Base-by-base conservation (phyloP, 176 grass and related monocot genomes). In the Elaeis guineensis region DNA sequence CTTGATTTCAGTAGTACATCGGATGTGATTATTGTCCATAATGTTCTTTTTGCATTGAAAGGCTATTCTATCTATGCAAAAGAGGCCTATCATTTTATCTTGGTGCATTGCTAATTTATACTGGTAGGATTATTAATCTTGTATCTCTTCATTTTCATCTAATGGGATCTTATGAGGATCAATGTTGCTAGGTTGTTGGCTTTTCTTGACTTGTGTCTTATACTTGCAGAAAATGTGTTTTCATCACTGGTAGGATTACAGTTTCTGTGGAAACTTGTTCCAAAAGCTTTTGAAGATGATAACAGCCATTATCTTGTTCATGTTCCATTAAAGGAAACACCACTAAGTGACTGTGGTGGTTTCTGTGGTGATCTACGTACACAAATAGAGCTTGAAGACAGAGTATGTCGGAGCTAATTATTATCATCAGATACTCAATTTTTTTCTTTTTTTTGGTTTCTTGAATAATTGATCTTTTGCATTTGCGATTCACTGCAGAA, bases 281-380 rank as follows among this genome's bases (percentile, higher is more conserved):
- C 92, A 7, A 84, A 70, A 70, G 78, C 75, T 28, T 67, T 63
- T 25, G 56, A 78, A 80, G 69, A 49, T 21, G 79, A 75, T 63
- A 82, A 61, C 64, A 80, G 58, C 35, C 70, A 87, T 60, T 83
- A 96, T 79, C 92, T 96, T 65, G 57, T 80, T 75, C 83, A 90
- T 82, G 82, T 96, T 72, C 87, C 92, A 60, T 65, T 96, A 72
- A 90, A 90, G 69, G 92, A 96, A 72, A 88, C 92, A 79, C 86
- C 82, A 72, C 66, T 90, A 69, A 96, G 87, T 76, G 87, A 96
- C 65, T 96, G 83, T 72, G 68, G 78, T 79, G 86, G 91, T 25
- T 90, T 90, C 29, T 95, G 86, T 75, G 83, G 87, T 77, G 86
- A 97, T 80, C 79, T 91, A 73, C 69, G 91, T 80, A 58, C 60